Evolutionary conservation across 768 basidiomycete genomes (phyloP).

Genomic region (Termitomyces sp.): DNA sequence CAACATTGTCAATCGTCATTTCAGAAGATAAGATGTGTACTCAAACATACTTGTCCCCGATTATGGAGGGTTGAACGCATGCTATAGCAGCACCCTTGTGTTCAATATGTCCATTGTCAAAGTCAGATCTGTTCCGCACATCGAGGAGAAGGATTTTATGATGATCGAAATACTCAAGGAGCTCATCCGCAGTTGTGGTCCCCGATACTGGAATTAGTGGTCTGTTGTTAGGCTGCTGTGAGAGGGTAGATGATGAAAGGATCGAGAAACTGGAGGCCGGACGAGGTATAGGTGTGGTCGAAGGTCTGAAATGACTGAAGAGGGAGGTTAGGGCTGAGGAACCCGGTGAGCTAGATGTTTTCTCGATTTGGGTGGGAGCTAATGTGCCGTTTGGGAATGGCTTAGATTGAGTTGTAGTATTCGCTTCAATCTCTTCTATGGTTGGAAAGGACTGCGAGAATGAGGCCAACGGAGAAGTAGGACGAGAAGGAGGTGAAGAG

Average conservation of each 20-base stretch:
- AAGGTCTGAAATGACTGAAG: slow-evolving; percentile 61
- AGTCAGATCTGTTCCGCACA: slow-evolving; percentile 75
- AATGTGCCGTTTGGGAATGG: background rate
- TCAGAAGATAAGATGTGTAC: background rate
- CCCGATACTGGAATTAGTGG: slow-evolving; percentile 57
- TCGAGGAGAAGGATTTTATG: slow-evolving; percentile 76
- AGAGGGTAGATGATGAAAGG: slow-evolving; percentile 21
- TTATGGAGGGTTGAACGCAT: slow-evolving; percentile 82
- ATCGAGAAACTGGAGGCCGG: slow-evolving; percentile 39
- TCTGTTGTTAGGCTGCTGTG: slow-evolving; percentile 32
- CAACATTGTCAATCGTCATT: slow-evolving; percentile 1
- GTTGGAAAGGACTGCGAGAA: slow-evolving; percentile 71
- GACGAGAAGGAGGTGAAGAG: slow-evolving; percentile 66
- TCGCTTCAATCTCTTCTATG: slow-evolving; percentile 73
- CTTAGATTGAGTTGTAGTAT: too few relatives aligned
- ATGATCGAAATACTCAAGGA: slow-evolving; percentile 55
- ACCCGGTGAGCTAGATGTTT: slow-evolving; percentile 24
- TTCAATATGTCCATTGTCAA: slow-evolving; percentile 70
- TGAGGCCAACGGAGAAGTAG: slow-evolving; percentile 61
- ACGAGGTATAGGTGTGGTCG: slow-evolving; percentile 33
- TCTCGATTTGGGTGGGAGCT: slow-evolving; percentile 37
- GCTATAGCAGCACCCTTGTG: slow-evolving; percentile 53
- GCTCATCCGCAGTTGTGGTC: slow-evolving; percentile 53
- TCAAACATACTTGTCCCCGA: slow-evolving; percentile 62
- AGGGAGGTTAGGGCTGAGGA: slow-evolving; percentile 65